Evolutionary conservation across 1,284 basidiomycete species (phyloP).

Genomic region (Ceratobasidium sp.): DNA sequence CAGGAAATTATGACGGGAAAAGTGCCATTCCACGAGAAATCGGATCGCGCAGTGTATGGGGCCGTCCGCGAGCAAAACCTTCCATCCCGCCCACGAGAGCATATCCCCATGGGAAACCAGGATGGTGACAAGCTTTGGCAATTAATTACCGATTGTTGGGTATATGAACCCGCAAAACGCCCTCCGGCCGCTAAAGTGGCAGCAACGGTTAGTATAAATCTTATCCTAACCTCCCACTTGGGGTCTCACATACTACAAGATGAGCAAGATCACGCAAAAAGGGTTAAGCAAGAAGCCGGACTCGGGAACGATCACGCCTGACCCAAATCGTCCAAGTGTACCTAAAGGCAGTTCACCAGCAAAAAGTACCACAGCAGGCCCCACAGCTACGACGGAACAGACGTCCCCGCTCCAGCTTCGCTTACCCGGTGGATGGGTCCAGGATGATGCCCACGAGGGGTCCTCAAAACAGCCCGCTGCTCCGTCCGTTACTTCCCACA

Average conservation of each 20-base stretch:
- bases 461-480: neutral
- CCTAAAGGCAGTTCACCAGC: neutral
- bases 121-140: slow-evolving; percentile 3
- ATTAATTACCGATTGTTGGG: slow-evolving; percentile 16
- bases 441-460: neutral
- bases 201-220: neutral
- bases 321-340: neutral
- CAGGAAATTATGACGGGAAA: slow-evolving; percentile 31
- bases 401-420: neutral
- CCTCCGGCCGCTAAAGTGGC: neutral
- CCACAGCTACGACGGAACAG: neutral
- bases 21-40: neutral
- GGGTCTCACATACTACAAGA: neutral
- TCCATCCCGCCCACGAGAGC: neutral
- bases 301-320: neutral
- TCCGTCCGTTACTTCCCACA: neutral
- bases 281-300: neutral
- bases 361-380: neutral
- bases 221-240: neutral
- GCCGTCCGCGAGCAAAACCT: neutral
- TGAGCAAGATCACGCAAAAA: neutral
- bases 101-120: neutral
- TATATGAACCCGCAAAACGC: neutral
- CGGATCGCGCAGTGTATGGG: neutral
- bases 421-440: neutral